phyloP scores from a whole-genome alignment of 345 rosid species.

The Eucalyptus curtisii region DNA sequence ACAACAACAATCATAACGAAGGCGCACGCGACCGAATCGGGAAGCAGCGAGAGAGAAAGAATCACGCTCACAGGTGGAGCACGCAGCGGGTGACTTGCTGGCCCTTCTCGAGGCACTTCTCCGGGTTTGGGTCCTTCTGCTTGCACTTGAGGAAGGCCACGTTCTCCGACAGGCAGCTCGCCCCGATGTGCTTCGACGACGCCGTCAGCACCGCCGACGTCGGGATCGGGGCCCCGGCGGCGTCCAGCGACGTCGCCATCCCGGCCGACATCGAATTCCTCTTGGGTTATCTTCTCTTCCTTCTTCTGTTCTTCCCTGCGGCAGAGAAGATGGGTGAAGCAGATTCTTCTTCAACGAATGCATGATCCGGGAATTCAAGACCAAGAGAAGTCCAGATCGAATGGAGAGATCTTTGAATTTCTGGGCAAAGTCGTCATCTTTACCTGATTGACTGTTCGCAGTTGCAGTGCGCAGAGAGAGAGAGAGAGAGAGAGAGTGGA shows the following conservation, averaged over 20 bases:
- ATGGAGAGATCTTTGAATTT: too few species aligned
- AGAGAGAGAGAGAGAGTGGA: too few species aligned
- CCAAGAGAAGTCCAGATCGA: too few species aligned
- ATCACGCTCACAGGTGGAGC: constrained; percentile 54
- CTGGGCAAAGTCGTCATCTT: too few species aligned
- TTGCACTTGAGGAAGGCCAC: constrained; percentile 89
- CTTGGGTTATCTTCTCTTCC: background rate
- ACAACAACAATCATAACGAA: background rate
- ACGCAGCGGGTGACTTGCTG: constrained; percentile 92
- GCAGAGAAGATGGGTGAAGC: background rate
- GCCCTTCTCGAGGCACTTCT: constrained; percentile 94
- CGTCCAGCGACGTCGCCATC: constrained; percentile 72
- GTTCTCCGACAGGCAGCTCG: constrained; percentile 60
- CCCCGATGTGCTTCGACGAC: constrained; percentile 72
- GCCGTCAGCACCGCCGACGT: constrained; percentile 87
- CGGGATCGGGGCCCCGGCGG: constrained; percentile 79
- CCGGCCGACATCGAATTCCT: background rate
- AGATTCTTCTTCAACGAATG: background rate
- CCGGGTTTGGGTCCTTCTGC: constrained; percentile 95
- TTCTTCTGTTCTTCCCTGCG: background rate
- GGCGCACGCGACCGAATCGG: too few species aligned
- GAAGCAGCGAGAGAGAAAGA: background rate
- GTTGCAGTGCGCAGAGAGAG: too few species aligned
- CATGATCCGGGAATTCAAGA: too few species aligned
- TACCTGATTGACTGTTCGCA: too few species aligned